Conservation (phyloP, 129 eudicot genomes). For the Flaveria trinervia region DNA sequence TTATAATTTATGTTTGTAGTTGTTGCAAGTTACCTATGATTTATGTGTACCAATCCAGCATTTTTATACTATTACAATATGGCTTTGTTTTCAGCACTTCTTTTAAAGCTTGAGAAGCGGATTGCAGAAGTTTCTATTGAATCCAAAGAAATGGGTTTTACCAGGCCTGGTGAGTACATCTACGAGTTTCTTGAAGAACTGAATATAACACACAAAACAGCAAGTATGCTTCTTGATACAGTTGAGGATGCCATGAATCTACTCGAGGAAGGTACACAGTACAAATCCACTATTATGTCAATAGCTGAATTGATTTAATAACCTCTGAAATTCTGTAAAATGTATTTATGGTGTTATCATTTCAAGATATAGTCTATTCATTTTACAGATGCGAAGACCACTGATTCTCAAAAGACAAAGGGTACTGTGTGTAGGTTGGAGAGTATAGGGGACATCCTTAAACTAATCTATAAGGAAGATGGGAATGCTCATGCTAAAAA, state of each 20-base stretch:
- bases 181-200: slow-evolving; percentile 82
- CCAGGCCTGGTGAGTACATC: slow-evolving; percentile 88
- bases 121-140: slow-evolving; percentile 79
- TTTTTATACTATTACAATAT: background rate
- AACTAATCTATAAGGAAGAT: slow-evolving; percentile 62
- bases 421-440: slow-evolving; percentile 73
- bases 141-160: slow-evolving; percentile 87
- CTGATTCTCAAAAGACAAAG: slow-evolving; percentile 53
- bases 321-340: background rate
- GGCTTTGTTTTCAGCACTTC: slow-evolving; percentile 60
- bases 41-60: background rate
- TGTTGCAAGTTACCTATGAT: slow-evolving; percentile 3
- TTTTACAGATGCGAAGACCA: slow-evolving; percentile 52
- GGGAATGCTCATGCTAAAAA: slow-evolving; percentile 71
- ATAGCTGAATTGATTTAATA: background rate
- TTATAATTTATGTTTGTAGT: background rate
- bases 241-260: slow-evolving; percentile 76
- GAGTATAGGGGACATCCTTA: slow-evolving; percentile 78
- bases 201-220: slow-evolving; percentile 62
- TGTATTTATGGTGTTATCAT: slow-evolving; percentile 12
- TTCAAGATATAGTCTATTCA: slow-evolving; percentile 13
- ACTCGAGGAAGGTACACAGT: slow-evolving; percentile 80
- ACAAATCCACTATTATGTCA: background rate
- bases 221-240: slow-evolving; percentile 62
- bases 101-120: slow-evolving; percentile 84